phyloP scores from a whole-genome alignment of 176 grass and related monocot species.

The Oryza glumipatula region DNA sequence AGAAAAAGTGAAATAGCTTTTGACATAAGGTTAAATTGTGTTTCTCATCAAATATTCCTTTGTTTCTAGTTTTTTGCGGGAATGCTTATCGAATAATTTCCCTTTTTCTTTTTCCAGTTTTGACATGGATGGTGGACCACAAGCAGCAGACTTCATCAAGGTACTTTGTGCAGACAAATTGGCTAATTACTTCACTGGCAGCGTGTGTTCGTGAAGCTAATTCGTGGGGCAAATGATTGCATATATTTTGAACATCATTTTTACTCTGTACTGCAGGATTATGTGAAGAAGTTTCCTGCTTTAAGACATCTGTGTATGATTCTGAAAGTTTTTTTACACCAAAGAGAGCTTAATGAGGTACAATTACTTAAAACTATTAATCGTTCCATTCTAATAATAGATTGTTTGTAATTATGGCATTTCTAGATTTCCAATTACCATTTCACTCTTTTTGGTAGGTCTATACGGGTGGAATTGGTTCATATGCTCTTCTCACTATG shows the following conservation, averaged over 20 bases:
- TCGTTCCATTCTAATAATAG: background rate
- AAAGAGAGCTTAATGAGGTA: conserved; percentile 99
- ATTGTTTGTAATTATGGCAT: background rate
- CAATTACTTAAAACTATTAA: conserved; percentile 9
- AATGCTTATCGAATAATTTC: conserved; percentile 24
- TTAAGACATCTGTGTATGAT: conserved; percentile 90
- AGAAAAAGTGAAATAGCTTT: conserved; percentile 84
- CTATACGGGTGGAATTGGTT: conserved; percentile 94
- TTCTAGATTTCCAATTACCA: background rate
- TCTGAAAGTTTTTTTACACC: conserved; percentile 98
- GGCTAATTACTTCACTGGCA: conserved; percentile 6
- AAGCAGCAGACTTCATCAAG: conserved; percentile 96
- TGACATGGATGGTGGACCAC: conserved; percentile 87
- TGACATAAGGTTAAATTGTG: conserved; percentile 79
- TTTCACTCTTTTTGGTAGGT: conserved; percentile 56
- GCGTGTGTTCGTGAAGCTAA: conserved; percentile 32
- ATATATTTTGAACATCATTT: conserved; percentile 13
- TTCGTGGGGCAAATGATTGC: background rate
- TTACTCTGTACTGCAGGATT: conserved; percentile 54
- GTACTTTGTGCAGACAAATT: conserved; percentile 43
- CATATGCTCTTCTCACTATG: conserved; percentile 98
- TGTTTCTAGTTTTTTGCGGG: background rate
- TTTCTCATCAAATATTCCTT: background rate
- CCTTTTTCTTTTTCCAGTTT: conserved; percentile 68
- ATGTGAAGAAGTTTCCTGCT: conserved; percentile 85